Percentiles rank a stretch among this genome's conserved stretches.
Conservation (phyloP, 192 early-diverging fungal genomes). For the Podila minutissima region DNA sequence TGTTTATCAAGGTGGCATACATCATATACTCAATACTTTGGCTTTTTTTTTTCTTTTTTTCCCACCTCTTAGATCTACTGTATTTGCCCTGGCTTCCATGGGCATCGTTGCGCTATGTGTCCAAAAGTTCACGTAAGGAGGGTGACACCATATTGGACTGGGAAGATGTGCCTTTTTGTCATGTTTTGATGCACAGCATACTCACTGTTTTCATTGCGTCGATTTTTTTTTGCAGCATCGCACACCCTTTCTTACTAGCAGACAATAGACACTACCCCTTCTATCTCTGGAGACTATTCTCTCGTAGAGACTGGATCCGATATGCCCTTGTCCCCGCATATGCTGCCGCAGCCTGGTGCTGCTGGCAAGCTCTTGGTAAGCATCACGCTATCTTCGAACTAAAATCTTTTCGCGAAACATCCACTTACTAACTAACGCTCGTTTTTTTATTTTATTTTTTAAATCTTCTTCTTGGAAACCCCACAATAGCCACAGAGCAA, state of each 20-base stretch:
- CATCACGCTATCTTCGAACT: not conserved
- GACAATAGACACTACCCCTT: conserved; percentile 98
- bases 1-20: no score
- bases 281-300: conserved; percentile 91
- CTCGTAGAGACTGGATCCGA: conserved; percentile 62
- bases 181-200: not conserved
- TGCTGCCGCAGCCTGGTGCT: conserved; percentile 54
- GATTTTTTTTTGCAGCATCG: conserved; percentile 60
- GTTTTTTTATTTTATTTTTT: no score
- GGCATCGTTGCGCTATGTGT: conserved; percentile 54
- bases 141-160: not conserved
- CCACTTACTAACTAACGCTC: not conserved
- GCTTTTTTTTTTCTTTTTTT: not conserved
- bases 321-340: conserved; percentile 79
- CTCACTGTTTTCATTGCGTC: not conserved
- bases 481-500: conserved; percentile 46
- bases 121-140: conserved; percentile 63
- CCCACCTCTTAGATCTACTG: not conserved
- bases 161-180: not conserved
- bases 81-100: conserved; percentile 2
- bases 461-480: conserved; percentile 15
- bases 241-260: conserved; percentile 92
- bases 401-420: not conserved
- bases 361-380: conserved; percentile 59
- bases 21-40: no score